Conservation (phyloP, 2,329 filamentous ascomycete species). For the Talaromyces pinophilus region DNA sequence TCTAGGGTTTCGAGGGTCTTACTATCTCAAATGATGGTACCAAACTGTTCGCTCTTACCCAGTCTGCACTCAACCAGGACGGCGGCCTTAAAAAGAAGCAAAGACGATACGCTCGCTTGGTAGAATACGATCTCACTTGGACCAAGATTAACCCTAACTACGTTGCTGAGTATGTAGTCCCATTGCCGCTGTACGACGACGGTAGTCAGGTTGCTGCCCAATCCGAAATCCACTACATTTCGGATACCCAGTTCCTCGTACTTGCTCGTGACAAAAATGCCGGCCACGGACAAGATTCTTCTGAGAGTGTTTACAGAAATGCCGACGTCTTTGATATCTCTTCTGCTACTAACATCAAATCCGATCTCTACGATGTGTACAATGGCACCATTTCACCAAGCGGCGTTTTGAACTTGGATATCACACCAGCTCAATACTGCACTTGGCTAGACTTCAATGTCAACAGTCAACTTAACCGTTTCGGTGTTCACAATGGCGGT, state of each 20-base stretch:
- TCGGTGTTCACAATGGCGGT: slow-evolving; percentile 69
- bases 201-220: slow-evolving; percentile 62
- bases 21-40: slow-evolving; percentile 64
- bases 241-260: slow-evolving; percentile 65
- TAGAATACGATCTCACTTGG: slow-evolving; percentile 61
- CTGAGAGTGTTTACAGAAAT: slow-evolving; percentile 64
- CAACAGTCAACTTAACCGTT: slow-evolving; percentile 63
- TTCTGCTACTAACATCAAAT: slow-evolving; percentile 62
- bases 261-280: slow-evolving; percentile 64
- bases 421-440: slow-evolving; percentile 64
- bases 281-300: slow-evolving; percentile 58
- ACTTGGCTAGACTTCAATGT: slow-evolving; percentile 69
- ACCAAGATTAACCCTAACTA: slow-evolving; percentile 49
- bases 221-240: slow-evolving; percentile 67
- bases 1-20: slow-evolving; percentile 70
- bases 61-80: slow-evolving; percentile 65
- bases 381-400: slow-evolving; percentile 50
- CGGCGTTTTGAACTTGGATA: slow-evolving; percentile 56
- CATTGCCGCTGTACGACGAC: slow-evolving; percentile 60
- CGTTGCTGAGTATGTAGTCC: slow-evolving; percentile 65
- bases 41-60: slow-evolving; percentile 65
- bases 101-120: slow-evolving; percentile 60
- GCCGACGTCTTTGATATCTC: slow-evolving; percentile 69
- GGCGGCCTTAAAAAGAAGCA: slow-evolving; percentile 58
- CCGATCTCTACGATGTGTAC: slow-evolving; percentile 39